Base-by-base conservation (phyloP, 768 basidiomycete genomes). In the Psilocybe tampanensis region DNA sequence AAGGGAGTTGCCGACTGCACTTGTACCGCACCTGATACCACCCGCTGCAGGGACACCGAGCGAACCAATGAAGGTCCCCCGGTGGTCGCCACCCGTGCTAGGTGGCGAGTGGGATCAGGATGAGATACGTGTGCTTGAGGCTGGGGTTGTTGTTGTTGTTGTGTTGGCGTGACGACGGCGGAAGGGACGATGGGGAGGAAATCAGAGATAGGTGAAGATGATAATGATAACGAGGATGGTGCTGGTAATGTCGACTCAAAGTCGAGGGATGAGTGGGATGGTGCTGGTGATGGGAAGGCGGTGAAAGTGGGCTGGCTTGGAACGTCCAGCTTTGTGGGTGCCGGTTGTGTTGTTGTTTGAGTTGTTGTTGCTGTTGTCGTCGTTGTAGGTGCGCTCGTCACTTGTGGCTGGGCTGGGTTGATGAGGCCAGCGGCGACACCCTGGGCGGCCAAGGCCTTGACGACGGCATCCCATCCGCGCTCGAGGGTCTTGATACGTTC, bases 51-150 rank as follows among this genome's bases (percentile, higher is more conserved):
- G 92, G 92, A 80, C 87, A 85, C 80, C 80, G 81, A 75, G 66
- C 80, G 62, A 59, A 55, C 65, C 60, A 62, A 68, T 71, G 74
- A 74, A 76, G 74, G 74, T 70, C 76, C 80, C 71, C 76, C 80
- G 79, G 81, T 82, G 85, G 82, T 86, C 92, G 84, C 92, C 92
- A 94, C 89, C 92, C 92, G 92, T 94, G 92, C 92, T 89, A 90
- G 88, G 88, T 94, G 92, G 92, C 92, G 86, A 94, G 92, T 90
- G 86, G 89, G 74, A 70, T 87, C 80, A 70, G 72, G 59, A 74
- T 71, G 65, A 47, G 65, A 61, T 62, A 65, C 53, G 49, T 65
- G 60, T 55, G 60, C 62, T 69, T 71, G 64, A 60, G 69, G 69
- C 59, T 58, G 59, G 55, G 67, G 45, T 58, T 61, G 61, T 59